Conservation (phyloP, 805 yeast genomes). For the Suhomyces kilbournensis region DNA sequence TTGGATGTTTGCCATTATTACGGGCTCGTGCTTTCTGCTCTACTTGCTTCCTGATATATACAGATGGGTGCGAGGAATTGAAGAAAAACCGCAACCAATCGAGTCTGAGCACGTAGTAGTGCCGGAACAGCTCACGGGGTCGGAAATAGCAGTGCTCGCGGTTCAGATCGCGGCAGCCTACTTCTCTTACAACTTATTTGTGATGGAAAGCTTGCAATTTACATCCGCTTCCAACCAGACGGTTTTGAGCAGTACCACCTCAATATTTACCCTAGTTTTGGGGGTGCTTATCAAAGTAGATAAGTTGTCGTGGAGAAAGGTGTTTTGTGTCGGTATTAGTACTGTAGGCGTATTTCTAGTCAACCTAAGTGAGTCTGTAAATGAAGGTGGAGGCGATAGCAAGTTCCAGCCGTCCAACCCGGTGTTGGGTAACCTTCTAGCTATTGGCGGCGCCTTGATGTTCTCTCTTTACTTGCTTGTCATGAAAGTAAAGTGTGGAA, state of each 20-base stretch:
- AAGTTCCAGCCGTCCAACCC: constrained; percentile 37
- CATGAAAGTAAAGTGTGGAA: constrained; percentile 45
- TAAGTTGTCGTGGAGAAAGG: constrained; percentile 37
- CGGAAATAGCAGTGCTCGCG: constrained; percentile 36
- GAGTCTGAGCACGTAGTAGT: constrained; percentile 1
- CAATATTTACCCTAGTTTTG: constrained; percentile 47
- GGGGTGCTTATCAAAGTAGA: constrained; percentile 44
- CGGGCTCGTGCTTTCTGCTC: constrained; percentile 47
- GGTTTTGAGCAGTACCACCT: constrained; percentile 48
- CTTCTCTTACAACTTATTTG: constrained; percentile 38
- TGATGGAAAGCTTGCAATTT: constrained; percentile 42
- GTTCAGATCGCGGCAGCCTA: constrained; percentile 41
- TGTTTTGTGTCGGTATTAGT: constrained; percentile 43
- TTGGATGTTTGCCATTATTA: constrained; percentile 42
- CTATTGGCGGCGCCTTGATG: constrained; percentile 44
- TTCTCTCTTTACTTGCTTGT: constrained; percentile 46
- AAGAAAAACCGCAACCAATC: not conserved
- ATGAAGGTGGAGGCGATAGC: constrained; percentile 18
- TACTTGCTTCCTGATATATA: constrained; percentile 40
- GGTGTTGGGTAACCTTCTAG: constrained; percentile 43
- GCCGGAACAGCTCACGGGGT: constrained; percentile 17
- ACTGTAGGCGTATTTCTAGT: constrained; percentile 46
- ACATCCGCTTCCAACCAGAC: constrained; percentile 55
- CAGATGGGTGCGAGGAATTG: not conserved
- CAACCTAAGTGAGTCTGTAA: constrained; percentile 31